Evolutionary conservation across 2,329 filamentous ascomycete species (phyloP).

Genomic region (Aspergillus tanneri): DNA sequence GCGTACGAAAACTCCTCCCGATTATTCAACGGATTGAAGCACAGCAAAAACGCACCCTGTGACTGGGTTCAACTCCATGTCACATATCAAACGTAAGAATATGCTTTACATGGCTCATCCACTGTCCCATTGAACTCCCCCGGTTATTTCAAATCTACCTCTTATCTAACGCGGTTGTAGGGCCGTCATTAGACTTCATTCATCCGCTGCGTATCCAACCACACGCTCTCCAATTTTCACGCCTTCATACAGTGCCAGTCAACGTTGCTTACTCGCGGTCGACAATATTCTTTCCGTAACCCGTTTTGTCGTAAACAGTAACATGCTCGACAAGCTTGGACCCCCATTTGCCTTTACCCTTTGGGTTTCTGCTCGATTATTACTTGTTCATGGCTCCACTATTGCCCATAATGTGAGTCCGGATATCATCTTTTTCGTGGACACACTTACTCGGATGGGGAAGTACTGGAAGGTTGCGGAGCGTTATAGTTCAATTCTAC

Average conservation of each 20-base stretch:
- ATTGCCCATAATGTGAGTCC: conserved; percentile 80
- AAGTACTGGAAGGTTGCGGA: conserved; percentile 81
- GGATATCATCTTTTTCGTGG: conserved; percentile 77
- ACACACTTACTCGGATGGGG: conserved; percentile 77
- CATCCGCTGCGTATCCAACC: conserved; percentile 87
- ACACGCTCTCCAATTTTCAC: conserved; percentile 86
- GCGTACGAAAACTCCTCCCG: conserved; percentile 70
- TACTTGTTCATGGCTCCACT: conserved; percentile 87
- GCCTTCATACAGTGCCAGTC: conserved; percentile 79
- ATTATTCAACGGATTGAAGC: conserved; percentile 65
- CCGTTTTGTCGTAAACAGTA: conserved; percentile 73
- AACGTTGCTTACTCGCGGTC: conserved; percentile 78
- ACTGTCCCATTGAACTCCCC: not conserved
- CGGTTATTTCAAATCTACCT: not conserved
- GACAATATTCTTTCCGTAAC: conserved; percentile 77
- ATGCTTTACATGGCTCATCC: not conserved
- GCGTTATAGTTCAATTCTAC: conserved; percentile 75
- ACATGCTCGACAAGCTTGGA: conserved; percentile 74
- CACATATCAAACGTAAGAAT: conserved; percentile 74
- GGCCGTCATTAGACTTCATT: conserved; percentile 84
- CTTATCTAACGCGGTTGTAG: conserved; percentile 37
- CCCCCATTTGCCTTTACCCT: conserved; percentile 89
- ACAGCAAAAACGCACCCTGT: conserved; percentile 70
- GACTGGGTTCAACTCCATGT: conserved; percentile 90
- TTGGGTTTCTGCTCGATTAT: conserved; percentile 83